A percentile compares a stretch with the other conserved stretches of the same genome.
phyloP scores from a whole-genome alignment of 305 asterid genomes.

The Fraxinus xanthoxyloides region DNA sequence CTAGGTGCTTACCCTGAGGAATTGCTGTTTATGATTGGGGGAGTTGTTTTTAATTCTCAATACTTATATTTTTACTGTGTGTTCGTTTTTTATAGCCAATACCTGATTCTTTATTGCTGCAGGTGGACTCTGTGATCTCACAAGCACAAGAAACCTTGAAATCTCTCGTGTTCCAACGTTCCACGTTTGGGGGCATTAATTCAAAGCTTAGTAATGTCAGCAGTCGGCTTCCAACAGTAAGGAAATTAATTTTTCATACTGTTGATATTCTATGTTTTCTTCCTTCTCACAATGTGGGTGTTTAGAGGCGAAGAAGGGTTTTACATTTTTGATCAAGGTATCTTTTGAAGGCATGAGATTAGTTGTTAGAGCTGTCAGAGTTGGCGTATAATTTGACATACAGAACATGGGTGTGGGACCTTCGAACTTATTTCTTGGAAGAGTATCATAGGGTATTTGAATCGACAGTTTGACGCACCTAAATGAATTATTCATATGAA shows the following conservation, averaged over 20 bases:
- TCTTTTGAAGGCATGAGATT: not conserved
- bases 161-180: slow-evolving; percentile 82
- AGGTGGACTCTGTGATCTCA: slow-evolving; percentile 90
- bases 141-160: slow-evolving; percentile 96
- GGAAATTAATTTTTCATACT: not conserved
- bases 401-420: not conserved
- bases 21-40: slow-evolving; percentile 21
- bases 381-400: not conserved
- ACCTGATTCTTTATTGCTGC: slow-evolving; percentile 31
- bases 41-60: slow-evolving; percentile 1
- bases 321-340: not conserved
- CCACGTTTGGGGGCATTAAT: slow-evolving; percentile 88
- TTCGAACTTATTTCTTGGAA: not conserved
- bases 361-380: not conserved
- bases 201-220: slow-evolving; percentile 88
- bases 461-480: not conserved
- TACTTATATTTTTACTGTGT: not conserved
- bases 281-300: not conserved
- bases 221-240: slow-evolving; percentile 94
- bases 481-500: not conserved
- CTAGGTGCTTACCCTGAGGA: slow-evolving; percentile 4
- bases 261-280: not conserved
- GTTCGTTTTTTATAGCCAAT: not conserved
- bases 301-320: not conserved
- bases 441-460: not conserved